phyloP scores from a whole-genome alignment of 2,329 filamentous ascomycete genomes.

The Verticillium albo-atrum region DNA sequence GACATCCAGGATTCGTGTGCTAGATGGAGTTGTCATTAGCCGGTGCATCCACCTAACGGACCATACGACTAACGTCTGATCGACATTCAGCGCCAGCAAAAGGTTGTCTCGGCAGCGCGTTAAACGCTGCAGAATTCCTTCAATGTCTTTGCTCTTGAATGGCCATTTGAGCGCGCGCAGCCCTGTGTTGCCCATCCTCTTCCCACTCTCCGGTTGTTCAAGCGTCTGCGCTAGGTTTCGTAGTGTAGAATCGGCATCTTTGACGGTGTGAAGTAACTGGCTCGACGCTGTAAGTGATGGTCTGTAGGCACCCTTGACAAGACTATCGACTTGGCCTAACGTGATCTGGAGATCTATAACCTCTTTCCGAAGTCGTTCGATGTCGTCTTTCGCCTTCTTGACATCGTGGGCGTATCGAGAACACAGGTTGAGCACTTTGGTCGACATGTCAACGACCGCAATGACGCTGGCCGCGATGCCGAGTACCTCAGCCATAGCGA shows the following conservation, averaged over 20 bases:
- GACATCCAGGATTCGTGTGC: no score
- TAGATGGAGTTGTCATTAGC: no score
- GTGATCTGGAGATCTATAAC: no score
- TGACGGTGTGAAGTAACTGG: conserved; percentile 7
- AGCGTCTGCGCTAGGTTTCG: conserved; percentile 17
- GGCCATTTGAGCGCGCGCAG: conserved; percentile 32
- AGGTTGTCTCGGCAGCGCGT: conserved; percentile 20
- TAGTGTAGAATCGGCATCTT: conserved; percentile 14
- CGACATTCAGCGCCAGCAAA: conserved; percentile 23
- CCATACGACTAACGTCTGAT: conserved; percentile 23
- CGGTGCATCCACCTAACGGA: background rate
- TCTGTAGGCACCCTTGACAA: no score
- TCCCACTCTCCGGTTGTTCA: conserved; percentile 14
- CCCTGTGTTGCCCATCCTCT: conserved; percentile 23
- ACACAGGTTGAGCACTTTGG: conserved; percentile 1
- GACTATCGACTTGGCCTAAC: no score
- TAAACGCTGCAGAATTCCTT: conserved; percentile 19
- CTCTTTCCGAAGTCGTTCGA: no score
- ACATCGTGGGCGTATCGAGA: background rate
- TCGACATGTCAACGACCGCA: conserved; percentile 4
- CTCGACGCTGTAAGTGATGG: no score
- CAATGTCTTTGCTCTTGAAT: conserved; percentile 27
- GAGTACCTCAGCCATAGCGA: background rate
- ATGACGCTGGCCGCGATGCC: conserved; percentile 2
- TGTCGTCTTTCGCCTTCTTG: no score